Evolutionary conservation across 1,139 yeast species (phyloP).

Genomic region (Pneumocystis murina): DNA sequence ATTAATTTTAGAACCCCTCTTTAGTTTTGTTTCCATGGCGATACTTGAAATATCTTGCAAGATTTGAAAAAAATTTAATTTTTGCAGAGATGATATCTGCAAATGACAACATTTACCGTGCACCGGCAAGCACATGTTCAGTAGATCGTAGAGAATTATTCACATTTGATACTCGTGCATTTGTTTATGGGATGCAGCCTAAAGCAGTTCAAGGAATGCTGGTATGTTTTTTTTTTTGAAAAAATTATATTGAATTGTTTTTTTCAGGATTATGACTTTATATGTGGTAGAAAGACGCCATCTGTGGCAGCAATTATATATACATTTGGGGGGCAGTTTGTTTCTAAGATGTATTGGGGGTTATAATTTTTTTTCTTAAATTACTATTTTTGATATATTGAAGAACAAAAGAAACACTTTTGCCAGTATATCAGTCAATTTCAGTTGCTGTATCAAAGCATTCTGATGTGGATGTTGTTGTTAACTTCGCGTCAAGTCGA

Average conservation of each 20-base stretch:
- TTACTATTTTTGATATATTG: not conserved
- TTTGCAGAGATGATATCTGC: slow-evolving; percentile 16
- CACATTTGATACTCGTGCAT: slow-evolving; percentile 31
- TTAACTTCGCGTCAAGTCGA: slow-evolving; percentile 34
- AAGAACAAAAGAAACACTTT: slow-evolving; percentile 30
- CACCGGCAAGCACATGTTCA: slow-evolving; percentile 17
- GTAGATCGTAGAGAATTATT: slow-evolving; percentile 27
- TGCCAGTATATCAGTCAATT: slow-evolving; percentile 33
- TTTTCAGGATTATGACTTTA: slow-evolving; percentile 29
- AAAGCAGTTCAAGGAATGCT: slow-evolving; percentile 36
- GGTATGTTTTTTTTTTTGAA: not conserved
- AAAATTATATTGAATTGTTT: not conserved
- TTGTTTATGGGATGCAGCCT: slow-evolving; percentile 32
- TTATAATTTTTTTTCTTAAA: not conserved
- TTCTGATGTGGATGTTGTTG: slow-evolving; percentile 36
- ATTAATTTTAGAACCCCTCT: too few relatives aligned
- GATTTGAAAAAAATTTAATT: not conserved
- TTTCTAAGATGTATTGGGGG: slow-evolving; percentile 37
- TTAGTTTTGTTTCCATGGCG: not conserved
- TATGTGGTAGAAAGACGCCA: slow-evolving; percentile 32
- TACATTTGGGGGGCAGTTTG: slow-evolving; percentile 35
- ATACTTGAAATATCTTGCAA: not conserved
- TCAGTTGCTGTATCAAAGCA: slow-evolving; percentile 30
- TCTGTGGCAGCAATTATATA: slow-evolving; percentile 36
- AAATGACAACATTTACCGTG: slow-evolving; percentile 21